phyloP scores from a whole-genome alignment of 441 rosid genomes.

The Euphorbia schlechtendalii region DNA sequence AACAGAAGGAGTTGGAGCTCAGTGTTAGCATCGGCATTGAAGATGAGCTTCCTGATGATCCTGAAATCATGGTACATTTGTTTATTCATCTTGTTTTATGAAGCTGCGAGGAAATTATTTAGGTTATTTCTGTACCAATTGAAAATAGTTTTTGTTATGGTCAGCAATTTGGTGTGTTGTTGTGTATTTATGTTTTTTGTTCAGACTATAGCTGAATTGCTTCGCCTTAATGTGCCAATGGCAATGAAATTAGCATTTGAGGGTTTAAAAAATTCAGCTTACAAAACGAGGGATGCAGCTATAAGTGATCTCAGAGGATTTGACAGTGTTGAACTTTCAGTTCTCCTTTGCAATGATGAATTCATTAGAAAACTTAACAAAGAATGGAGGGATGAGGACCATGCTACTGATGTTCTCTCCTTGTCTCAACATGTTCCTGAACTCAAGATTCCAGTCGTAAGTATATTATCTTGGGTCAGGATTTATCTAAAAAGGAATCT shows the following conservation, averaged over 20 bases:
- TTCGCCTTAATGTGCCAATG: slow-evolving; percentile 75
- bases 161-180: background rate
- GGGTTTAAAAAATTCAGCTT: slow-evolving; percentile 48
- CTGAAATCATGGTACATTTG: slow-evolving; percentile 55
- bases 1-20: slow-evolving; percentile 57
- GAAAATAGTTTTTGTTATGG: background rate
- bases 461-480: slow-evolving; percentile 14
- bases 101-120: background rate
- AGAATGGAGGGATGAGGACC: slow-evolving; percentile 95
- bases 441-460: slow-evolving; percentile 75
- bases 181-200: background rate
- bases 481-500: slow-evolving; percentile 7
- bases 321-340: slow-evolving; percentile 67
- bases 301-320: slow-evolving; percentile 62
- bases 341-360: slow-evolving; percentile 76
- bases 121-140: background rate
- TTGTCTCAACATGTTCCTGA: slow-evolving; percentile 78
- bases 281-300: slow-evolving; percentile 63
- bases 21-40: slow-evolving; percentile 73
- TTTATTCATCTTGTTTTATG: background rate
- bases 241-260: slow-evolving; percentile 77
- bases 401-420: slow-evolving; percentile 91
- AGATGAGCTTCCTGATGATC: slow-evolving; percentile 73
- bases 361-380: slow-evolving; percentile 73
- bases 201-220: slow-evolving; percentile 81